Base-by-base conservation (phyloP, 371 early-diverging fungal genomes). In the Enteropsectra breve region DNA sequence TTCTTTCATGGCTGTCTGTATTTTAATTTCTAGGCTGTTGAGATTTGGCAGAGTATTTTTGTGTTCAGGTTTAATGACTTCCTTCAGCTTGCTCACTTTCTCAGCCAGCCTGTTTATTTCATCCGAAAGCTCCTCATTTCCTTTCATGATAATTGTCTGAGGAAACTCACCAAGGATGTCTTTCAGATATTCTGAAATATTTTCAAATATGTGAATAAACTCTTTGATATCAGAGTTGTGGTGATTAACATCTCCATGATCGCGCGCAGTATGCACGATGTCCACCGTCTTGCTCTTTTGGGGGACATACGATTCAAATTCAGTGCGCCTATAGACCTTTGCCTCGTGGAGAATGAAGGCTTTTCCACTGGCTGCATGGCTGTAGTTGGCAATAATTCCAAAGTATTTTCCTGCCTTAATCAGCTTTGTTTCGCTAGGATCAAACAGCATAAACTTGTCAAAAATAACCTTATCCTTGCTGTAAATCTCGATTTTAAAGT, bases 401-500 rank as follows among this genome's bases (percentile, higher is more conserved):
- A 77, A 78, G 49, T 72, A 76, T 46, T 78, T 78, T 23, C 76
- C 78, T 28, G 64, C 62, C 2, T 70, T 66, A 34, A 48, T 57
- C 0, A 37, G 28, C 24, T 45, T 47, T 11, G 37, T 32, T 34
- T 40, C 3, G 2, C 49, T 6, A 8, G 2, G 21, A 11, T 6
- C 26, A 21, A 32, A 18, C 40, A 72, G 68, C 46, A 76, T 68
- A 24, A 80, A 63, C 40, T 59, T 70, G 59, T 80, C 81, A 55
- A 78, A 80, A 8, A 78, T 18, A 1, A 81, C 46, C 2, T 54
- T 72, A 1, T 72, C 65, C 3, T 69, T 55, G 45, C 68, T 70
- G 57, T 81, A 81, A 23, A 81, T 15, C 45, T 81, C 81, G 26
- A 81, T 65, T 53, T 79, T 78, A 45, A 81, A 75, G 58, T 79